Evolutionary conservation across 768 basidiomycete genomes (phyloP).

Genomic region (Rhodotorula toruloides): DNA sequence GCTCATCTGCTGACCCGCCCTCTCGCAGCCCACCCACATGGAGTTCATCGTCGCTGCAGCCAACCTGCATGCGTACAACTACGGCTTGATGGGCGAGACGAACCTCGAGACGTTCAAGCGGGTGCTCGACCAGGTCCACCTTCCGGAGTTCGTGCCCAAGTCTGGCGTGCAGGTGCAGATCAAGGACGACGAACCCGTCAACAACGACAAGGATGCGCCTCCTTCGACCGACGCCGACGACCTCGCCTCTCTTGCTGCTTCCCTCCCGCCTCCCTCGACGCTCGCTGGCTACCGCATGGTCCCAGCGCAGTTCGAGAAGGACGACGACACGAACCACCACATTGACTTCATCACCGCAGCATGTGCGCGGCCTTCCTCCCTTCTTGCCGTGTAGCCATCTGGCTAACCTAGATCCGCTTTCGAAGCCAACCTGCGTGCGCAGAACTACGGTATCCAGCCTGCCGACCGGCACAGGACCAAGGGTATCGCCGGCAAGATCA

Average conservation of each 20-base stretch:
- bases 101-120: constrained; percentile 75
- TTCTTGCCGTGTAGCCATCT: constrained; percentile 42
- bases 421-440: constrained; percentile 71
- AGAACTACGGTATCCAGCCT: constrained; percentile 81
- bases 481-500: constrained; percentile 80
- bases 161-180: constrained; percentile 89
- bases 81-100: constrained; percentile 84
- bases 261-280: constrained; percentile 81
- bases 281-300: constrained; percentile 91
- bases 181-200: constrained; percentile 81
- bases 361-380: constrained; percentile 46
- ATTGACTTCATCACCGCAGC: constrained; percentile 99
- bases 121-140: constrained; percentile 70
- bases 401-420: neutral
- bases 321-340: constrained; percentile 95
- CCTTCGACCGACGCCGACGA: constrained; percentile 52
- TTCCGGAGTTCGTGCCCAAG: constrained; percentile 89
- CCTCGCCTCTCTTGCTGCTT: constrained; percentile 56
- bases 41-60: constrained; percentile 86
- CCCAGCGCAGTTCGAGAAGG: constrained; percentile 98
- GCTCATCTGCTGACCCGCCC: neutral
- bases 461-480: constrained; percentile 91
- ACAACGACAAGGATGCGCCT: constrained; percentile 47
- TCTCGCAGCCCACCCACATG: constrained; percentile 68
- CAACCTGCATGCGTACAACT: constrained; percentile 96